These are phyloP conservation scores for Epicoccum sorghinum DNA, from an alignment of 2,329 filamentous ascomycete species.

Conservation along the genomic window DNA sequence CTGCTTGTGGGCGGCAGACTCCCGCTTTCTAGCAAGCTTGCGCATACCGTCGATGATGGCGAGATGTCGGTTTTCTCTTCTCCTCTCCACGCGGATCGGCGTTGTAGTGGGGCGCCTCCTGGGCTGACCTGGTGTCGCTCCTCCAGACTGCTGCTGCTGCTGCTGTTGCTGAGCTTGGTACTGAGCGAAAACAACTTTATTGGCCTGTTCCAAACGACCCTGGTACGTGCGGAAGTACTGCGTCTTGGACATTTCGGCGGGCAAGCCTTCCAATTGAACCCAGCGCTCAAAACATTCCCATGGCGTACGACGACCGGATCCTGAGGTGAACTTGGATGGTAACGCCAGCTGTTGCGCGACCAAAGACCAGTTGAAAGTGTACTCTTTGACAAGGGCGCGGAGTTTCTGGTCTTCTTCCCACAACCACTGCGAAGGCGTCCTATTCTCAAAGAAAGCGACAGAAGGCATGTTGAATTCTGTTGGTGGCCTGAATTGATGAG, in stretches of 20 bases:
- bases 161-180: constrained; percentile 62
- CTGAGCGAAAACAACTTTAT: constrained; percentile 63
- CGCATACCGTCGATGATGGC: constrained; percentile 93
- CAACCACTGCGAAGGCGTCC: constrained; percentile 90
- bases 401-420: constrained; percentile 89
- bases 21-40: constrained; percentile 92
- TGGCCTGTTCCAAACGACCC: constrained; percentile 66
- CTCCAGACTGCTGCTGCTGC: constrained; percentile 58
- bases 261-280: constrained; percentile 89
- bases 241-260: constrained; percentile 91
- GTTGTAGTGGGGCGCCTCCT: constrained; percentile 71
- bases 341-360: constrained; percentile 81
- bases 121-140: constrained; percentile 56
- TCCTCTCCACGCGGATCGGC: constrained; percentile 83
- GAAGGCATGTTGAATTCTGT: constrained; percentile 91
- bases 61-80: constrained; percentile 84
- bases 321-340: constrained; percentile 79
- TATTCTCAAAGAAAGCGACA: constrained; percentile 86
- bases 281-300: constrained; percentile 99
- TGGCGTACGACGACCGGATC: constrained; percentile 85
- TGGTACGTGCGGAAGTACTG: constrained; percentile 87
- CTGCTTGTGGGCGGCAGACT: constrained; percentile 83
- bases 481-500: constrained; percentile 90
- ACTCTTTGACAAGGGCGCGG: constrained; percentile 82
- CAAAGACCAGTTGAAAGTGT: constrained; percentile 96